phyloP scores from a whole-genome alignment of 306 rosid species.

The Cucurbita ficifolia region DNA sequence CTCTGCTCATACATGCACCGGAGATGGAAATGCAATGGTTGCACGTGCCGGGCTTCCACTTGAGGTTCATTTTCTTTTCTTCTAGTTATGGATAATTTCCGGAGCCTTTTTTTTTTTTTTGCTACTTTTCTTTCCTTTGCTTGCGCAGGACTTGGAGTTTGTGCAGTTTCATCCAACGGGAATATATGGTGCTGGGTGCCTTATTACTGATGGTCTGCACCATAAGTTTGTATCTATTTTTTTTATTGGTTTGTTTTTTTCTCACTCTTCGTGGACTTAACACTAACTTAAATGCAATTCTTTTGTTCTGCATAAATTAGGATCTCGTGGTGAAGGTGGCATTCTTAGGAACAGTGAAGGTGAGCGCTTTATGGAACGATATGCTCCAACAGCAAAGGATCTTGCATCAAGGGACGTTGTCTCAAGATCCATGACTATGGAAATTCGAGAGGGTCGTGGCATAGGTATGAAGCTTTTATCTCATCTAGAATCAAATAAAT shows the following conservation, averaged over 20 bases:
- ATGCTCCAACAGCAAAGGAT: constrained; percentile 97
- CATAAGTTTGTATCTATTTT: not conserved
- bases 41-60: constrained; percentile 91
- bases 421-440: constrained; percentile 96
- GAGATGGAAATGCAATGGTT: constrained; percentile 96
- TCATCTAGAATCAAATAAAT: not conserved
- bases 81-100: not conserved
- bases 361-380: constrained; percentile 95
- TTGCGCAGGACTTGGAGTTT: constrained; percentile 78
- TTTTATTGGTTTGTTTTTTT: not conserved
- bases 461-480: constrained; percentile 45
- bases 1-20: constrained; percentile 95
- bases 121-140: not conserved
- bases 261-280: not conserved
- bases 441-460: constrained; percentile 94
- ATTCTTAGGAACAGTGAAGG: constrained; percentile 94
- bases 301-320: constrained; percentile 30
- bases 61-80: constrained; percentile 32
- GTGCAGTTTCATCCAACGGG: constrained; percentile 98
- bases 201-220: constrained; percentile 71
- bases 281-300: not conserved
- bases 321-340: constrained; percentile 99
- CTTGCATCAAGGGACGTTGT: constrained; percentile 97
- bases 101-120: not conserved
- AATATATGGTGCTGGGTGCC: constrained; percentile 96